These are phyloP conservation scores for Colletotrichum salicis DNA, from an alignment of 2,329 filamentous ascomycete genomes.

Conservation along the genomic window DNA sequence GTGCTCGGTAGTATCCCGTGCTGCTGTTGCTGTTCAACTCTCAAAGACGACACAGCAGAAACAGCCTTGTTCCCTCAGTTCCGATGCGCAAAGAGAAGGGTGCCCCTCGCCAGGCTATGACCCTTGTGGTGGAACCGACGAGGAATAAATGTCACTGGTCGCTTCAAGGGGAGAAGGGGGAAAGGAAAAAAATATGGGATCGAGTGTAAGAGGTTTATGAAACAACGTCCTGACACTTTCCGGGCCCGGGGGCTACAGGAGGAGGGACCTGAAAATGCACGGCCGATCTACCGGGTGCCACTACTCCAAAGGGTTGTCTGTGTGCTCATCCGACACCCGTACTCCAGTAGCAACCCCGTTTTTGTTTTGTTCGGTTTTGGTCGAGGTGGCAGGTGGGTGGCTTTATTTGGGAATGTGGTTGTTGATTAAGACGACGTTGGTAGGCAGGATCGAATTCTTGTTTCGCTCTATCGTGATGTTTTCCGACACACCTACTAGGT, in stretches of 20 bases:
- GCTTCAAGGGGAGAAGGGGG: not conserved
- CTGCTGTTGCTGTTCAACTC: not conserved
- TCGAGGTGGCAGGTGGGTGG: too few species aligned
- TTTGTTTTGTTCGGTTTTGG: not conserved
- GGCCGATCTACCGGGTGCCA: slow-evolving; percentile 11
- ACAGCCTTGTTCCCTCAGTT: not conserved
- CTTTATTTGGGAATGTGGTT: not conserved
- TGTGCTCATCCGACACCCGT: not conserved
- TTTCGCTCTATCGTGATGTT: not conserved
- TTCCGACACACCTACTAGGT: not conserved
- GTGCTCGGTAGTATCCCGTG: not conserved
- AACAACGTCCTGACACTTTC: slow-evolving; percentile 37
- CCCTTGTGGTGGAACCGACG: slow-evolving; percentile 3
- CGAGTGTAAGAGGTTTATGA: slow-evolving; percentile 36
- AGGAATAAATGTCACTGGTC: not conserved
- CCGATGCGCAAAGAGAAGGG: not conserved
- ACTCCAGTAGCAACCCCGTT: not conserved
- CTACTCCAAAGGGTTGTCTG: not conserved
- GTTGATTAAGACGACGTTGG: not conserved
- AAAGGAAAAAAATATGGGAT: slow-evolving; percentile 22
- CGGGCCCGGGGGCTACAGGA: slow-evolving; percentile 17
- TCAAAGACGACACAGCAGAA: not conserved
- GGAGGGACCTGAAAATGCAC: slow-evolving; percentile 14
- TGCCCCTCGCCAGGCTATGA: not conserved
- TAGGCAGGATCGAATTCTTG: not conserved